Evolutionary conservation across 352 stramenopile species (phyloP).

Genomic region (Pythium phragmitis): DNA sequence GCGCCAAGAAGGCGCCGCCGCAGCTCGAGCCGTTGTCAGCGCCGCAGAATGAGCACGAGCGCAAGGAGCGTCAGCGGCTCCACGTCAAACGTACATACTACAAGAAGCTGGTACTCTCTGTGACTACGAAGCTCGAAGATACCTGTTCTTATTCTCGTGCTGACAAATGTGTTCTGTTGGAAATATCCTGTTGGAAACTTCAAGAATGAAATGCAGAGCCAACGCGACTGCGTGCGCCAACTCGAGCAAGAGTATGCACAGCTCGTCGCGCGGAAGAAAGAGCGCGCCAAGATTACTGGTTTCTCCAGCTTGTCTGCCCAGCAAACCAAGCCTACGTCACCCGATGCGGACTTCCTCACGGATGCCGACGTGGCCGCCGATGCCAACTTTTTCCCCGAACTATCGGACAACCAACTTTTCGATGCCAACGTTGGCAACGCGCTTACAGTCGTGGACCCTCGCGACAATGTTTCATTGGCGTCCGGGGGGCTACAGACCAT

Average conservation of each 20-base stretch:
- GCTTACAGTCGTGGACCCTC: not conserved
- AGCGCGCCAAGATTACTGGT: not conserved
- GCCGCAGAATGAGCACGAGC: slow-evolving; percentile 22
- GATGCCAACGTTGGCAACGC: not conserved
- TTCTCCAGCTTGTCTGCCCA: not conserved
- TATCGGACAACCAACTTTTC: not conserved
- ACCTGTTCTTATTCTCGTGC: not conserved
- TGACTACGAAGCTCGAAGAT: not conserved
- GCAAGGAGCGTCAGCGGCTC: slow-evolving; percentile 21
- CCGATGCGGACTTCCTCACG: slow-evolving; percentile 1
- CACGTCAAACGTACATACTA: slow-evolving; percentile 28
- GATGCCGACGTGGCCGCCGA: slow-evolving; percentile 6
- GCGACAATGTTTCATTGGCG: not conserved
- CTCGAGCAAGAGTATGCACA: slow-evolving; percentile 19
- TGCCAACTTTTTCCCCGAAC: slow-evolving; percentile 2
- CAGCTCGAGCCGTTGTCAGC: slow-evolving; percentile 19
- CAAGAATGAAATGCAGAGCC: slow-evolving; percentile 21
- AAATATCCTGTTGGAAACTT: not conserved
- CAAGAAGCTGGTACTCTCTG: slow-evolving; percentile 19
- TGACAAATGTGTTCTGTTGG: not conserved
- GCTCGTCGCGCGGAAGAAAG: slow-evolving; percentile 15
- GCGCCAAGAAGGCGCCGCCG: slow-evolving; percentile 13
- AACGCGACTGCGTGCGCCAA: slow-evolving; percentile 18
- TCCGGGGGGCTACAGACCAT: slow-evolving; percentile 1
- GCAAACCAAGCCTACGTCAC: not conserved